Evolutionary conservation across 139 green algal species (phyloP).

Genomic region (Astrephomene gubernaculifera): DNA sequence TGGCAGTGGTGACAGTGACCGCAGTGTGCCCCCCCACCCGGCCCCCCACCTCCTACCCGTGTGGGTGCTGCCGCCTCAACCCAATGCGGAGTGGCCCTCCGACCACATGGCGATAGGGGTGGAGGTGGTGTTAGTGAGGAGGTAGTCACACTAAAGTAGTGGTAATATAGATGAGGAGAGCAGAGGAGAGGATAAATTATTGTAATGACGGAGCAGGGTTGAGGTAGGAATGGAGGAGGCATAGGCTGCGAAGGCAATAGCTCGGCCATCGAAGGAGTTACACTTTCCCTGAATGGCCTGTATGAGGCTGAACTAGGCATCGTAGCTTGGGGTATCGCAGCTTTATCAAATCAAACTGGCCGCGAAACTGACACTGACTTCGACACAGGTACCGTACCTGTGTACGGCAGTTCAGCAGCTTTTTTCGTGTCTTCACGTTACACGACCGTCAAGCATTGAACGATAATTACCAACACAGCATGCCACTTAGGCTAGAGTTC

Average conservation of each 20-base stretch:
- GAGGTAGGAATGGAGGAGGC: too few relatives aligned
- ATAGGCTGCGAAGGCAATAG: too few relatives aligned
- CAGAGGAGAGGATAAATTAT: not conserved
- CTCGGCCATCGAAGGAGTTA: too few relatives aligned
- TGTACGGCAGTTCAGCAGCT: too few relatives aligned
- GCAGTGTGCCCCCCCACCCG: not conserved
- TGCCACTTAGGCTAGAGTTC: too few relatives aligned
- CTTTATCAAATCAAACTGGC: too few relatives aligned
- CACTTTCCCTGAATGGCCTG: not conserved
- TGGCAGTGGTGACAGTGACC: not conserved
- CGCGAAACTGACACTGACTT: too few relatives aligned
- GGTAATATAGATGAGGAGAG: too few relatives aligned
- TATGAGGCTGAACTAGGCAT: not conserved
- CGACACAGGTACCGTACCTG: too few relatives aligned
- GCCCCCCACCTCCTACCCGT: not conserved
- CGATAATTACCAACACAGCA: too few relatives aligned
- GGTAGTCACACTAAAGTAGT: not conserved
- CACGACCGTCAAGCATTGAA: not conserved
- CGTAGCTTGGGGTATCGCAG: too few relatives aligned
- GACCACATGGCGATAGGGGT: conserved; percentile 8
- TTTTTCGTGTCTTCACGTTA: not conserved
- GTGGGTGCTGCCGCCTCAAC: not conserved
- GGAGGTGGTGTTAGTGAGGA: not conserved
- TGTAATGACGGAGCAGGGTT: too few relatives aligned
- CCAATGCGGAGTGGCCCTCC: not conserved